A percentile compares a stretch with the other conserved stretches of the same genome.
Evolutionary conservation across 257 asterid genomes (phyloP).

Genomic region (Jacaranda copaia): DNA sequence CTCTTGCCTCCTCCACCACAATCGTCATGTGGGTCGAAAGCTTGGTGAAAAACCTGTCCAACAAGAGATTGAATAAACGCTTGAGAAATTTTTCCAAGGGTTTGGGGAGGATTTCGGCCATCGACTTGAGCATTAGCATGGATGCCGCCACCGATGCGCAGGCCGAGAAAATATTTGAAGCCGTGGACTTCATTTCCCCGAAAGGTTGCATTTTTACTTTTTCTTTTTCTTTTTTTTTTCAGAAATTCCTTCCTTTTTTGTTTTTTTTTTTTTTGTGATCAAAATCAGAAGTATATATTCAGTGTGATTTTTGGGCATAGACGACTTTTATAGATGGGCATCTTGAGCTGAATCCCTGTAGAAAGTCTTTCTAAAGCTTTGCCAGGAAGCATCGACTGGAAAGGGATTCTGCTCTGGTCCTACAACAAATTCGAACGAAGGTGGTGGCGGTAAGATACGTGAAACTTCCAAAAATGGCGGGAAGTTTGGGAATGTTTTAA

Average conservation of each 20-base stretch:
- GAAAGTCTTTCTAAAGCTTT: no score
- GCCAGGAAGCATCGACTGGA: no score
- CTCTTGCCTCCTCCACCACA: conserved; percentile 71
- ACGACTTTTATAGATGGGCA: no score
- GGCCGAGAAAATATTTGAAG: conserved; percentile 68
- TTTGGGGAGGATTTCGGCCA: conserved; percentile 65
- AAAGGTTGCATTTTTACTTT: conserved; percentile 44
- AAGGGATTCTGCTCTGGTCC: no score
- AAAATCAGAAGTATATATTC: no score
- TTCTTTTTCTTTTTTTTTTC: conserved; percentile 5
- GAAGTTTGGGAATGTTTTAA: no score
- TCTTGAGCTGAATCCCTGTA: no score
- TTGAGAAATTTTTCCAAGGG: conserved; percentile 37
- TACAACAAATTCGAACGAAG: no score
- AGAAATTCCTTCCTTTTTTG: no score
- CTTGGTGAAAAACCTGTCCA: conserved; percentile 44
- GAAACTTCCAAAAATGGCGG: no score
- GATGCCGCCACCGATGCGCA: conserved; percentile 83
- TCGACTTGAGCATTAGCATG: conserved; percentile 70
- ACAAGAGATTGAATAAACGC: conserved; percentile 19
- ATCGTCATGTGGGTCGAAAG: conserved; percentile 50
- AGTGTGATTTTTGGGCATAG: no score
- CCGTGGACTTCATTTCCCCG: conserved; percentile 58
- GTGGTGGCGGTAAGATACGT: no score
- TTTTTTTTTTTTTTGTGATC: not conserved